A percentile compares a stretch with the other conserved stretches of the same genome.
Conservation (phyloP, 2,329 filamentous ascomycete genomes). For the Fusarium drepaniforme region DNA sequence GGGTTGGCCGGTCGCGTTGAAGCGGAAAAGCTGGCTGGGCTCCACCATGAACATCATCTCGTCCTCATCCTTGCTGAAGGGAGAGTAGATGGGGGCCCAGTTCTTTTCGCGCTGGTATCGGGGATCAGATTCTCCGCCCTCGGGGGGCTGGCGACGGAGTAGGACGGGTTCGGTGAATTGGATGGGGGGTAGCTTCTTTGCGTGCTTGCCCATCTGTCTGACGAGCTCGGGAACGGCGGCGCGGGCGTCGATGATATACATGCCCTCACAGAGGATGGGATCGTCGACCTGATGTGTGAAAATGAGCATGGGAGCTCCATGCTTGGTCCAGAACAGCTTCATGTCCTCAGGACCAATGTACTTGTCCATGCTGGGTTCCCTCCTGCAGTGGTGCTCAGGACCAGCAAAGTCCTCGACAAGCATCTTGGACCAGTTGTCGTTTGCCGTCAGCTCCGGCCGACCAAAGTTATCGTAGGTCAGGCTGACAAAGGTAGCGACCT, state of each 20-base stretch:
- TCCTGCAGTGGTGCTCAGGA: conserved; percentile 38
- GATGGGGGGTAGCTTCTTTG: conserved; percentile 30
- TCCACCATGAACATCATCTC: conserved; percentile 42
- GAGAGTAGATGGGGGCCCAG: conserved; percentile 35
- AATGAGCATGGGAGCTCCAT: conserved; percentile 38
- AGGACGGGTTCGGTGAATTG: conserved; percentile 32
- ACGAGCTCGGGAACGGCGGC: conserved; percentile 36
- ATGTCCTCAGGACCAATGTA: conserved; percentile 41
- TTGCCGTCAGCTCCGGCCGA: conserved; percentile 32
- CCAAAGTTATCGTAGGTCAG: conserved; percentile 34
- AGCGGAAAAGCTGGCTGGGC: conserved; percentile 33
- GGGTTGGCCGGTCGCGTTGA: conserved; percentile 21
- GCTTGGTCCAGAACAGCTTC: conserved; percentile 41
- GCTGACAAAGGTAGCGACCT: conserved; percentile 37
- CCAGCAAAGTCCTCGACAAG: conserved; percentile 37
- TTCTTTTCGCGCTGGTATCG: conserved; percentile 41
- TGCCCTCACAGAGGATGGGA: conserved; percentile 38
- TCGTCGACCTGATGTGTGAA: conserved; percentile 40
- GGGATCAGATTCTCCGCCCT: conserved; percentile 22
- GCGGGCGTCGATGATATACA: conserved; percentile 37
- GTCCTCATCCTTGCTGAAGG: conserved; percentile 32
- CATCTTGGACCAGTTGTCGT: conserved; percentile 36
- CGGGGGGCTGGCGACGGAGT: conserved; percentile 31
- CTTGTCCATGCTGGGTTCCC: conserved; percentile 39
- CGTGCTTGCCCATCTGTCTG: conserved; percentile 30